Evolutionary conservation across 2,329 filamentous ascomycete genomes (phyloP).

Genomic region (Cercospora nicotianae): DNA sequence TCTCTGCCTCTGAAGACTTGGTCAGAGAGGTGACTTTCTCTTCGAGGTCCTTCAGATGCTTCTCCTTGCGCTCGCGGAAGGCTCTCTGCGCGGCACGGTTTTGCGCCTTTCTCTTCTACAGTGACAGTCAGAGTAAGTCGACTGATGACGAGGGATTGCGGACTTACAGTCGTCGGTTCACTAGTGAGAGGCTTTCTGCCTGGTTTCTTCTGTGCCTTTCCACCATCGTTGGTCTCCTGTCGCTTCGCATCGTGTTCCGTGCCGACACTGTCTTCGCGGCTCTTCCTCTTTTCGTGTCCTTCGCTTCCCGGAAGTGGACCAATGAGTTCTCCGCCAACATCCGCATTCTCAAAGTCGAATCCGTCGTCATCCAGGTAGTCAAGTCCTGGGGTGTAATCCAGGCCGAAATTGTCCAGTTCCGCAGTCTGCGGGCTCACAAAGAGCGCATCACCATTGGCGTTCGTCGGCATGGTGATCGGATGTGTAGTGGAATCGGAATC

Average conservation of each 20-base stretch:
- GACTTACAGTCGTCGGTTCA: constrained; percentile 89
- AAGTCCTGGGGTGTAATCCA: constrained; percentile 66
- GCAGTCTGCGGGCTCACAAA: constrained; percentile 35
- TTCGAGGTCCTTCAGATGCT: constrained; percentile 82
- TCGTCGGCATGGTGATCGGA: constrained; percentile 27
- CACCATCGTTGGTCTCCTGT: constrained; percentile 76
- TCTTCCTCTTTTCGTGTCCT: constrained; percentile 69
- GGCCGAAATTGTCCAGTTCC: constrained; percentile 32
- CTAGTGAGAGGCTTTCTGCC: constrained; percentile 93
- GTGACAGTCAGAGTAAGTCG: not conserved
- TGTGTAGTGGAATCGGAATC: constrained; percentile 16
- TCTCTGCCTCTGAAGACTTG: constrained; percentile 78
- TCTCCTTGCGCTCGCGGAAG: constrained; percentile 93
- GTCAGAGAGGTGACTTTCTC: constrained; percentile 66
- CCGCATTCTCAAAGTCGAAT: constrained; percentile 71
- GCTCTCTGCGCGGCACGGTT: constrained; percentile 90
- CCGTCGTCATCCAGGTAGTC: constrained; percentile 75
- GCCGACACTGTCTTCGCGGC: constrained; percentile 62
- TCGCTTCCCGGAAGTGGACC: constrained; percentile 67
- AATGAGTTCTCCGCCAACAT: constrained; percentile 64
- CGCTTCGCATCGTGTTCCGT: constrained; percentile 71
- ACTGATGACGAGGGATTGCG: not conserved
- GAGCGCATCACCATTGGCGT: constrained; percentile 24
- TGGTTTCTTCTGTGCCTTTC: constrained; percentile 90
- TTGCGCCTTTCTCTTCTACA: constrained; percentile 89